Base-by-base conservation (phyloP, 2,329 filamentous ascomycete species). In the Aspergillus novoparasiticus region DNA sequence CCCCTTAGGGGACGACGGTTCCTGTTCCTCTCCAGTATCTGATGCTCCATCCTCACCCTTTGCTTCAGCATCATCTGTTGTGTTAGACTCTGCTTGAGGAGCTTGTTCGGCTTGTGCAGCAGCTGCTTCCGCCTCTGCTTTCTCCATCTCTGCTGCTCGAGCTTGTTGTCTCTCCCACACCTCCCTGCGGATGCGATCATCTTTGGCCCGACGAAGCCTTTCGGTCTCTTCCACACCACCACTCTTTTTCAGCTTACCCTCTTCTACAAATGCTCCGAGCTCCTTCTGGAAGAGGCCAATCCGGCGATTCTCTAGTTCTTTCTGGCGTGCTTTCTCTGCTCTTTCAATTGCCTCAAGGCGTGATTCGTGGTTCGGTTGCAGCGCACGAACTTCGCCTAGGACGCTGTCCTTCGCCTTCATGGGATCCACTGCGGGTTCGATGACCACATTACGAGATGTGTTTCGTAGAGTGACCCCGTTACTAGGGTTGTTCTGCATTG, bases 161-260 rank as follows among this genome's bases (percentile, higher is more conserved):
- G 80, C 82, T 64, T 84, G 81, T 69, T 84, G 80, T 34, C 82
- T 77, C 66, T 88, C 86, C 73, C 81, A 85, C 30, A 87, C 91
- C 76, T 97, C 94, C 71, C 87, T 90, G 62, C 94, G 85, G 63
- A 93, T 93, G 69, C 87, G 86, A 64, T 98, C 95, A 72, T 99
- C 95, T 76, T 94, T 96, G 41, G 89, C 87, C 74, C 90, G 90
- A 57, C 95, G 85, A 53, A 92, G 84, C 59, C 95, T 86, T 80
- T 99, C 95, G 0, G 94, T 90, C 80, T 99, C 95, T 76, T 98
- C 95, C 57, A 97, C 90, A 0, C 95, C 95, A 46, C 95, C 95
- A 16, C 91, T 94, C 85, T 98, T 98, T 85, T 97, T 98, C 69
- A 99, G 82, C 78, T 91, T 95, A 62, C 93, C 93, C 72, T 97